Evolutionary conservation across 345 rosid genomes (phyloP).

Genomic region (Salix purpurea): DNA sequence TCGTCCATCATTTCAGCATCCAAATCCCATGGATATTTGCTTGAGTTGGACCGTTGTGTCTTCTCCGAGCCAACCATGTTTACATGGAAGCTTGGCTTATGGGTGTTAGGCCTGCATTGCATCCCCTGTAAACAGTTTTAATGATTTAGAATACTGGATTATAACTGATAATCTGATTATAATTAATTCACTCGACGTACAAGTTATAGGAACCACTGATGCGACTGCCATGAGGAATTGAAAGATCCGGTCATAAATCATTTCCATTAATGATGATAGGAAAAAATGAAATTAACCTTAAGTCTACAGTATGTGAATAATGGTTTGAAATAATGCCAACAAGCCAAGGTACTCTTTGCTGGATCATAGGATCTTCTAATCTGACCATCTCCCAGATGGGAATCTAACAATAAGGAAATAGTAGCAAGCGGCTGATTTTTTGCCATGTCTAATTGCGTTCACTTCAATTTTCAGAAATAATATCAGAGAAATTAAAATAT

Average conservation of each 20-base stretch:
- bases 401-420: neutral
- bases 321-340: neutral
- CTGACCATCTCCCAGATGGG: neutral
- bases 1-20: constrained; percentile 94
- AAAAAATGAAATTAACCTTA: neutral
- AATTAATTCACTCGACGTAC: neutral
- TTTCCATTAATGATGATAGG: neutral
- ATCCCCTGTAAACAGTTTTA: constrained; percentile 57
- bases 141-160: neutral
- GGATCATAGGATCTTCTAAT: neutral
- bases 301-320: neutral
- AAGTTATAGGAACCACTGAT: neutral
- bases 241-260: neutral
- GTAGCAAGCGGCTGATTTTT: neutral
- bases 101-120: constrained; percentile 97
- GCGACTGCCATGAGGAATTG: neutral
- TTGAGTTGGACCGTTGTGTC: constrained; percentile 73
- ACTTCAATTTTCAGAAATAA: neutral
- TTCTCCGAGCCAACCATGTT: constrained; percentile 92
- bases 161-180: neutral
- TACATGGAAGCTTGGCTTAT: constrained; percentile 91
- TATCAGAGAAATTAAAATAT: neutral
- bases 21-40: constrained; percentile 83
- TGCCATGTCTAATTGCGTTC: neutral
- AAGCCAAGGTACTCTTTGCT: neutral